Percentiles rank a stretch among this genome's conserved stretches.
Conservation (phyloP, 1,139 yeast species). For the Petasospora rhodanensis region DNA sequence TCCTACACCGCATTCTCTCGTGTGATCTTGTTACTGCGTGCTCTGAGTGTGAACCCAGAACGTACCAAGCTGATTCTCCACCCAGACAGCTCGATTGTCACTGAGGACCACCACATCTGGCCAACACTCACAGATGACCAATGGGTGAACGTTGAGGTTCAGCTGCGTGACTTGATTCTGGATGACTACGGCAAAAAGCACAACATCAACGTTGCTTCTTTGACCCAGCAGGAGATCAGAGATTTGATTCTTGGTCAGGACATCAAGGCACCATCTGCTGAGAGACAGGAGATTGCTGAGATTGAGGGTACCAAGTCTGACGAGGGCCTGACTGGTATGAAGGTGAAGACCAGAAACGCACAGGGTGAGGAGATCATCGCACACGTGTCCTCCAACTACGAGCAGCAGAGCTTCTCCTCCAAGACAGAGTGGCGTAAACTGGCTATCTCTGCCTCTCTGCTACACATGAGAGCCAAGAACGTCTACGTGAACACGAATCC, state of each 20-base stretch:
- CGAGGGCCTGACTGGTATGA: slow-evolving; percentile 55
- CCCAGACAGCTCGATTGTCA: slow-evolving; percentile 66
- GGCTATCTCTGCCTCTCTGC: slow-evolving; percentile 72
- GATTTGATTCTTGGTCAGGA: slow-evolving; percentile 95
- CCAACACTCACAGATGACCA: slow-evolving; percentile 84
- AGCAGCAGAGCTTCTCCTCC: slow-evolving; percentile 77
- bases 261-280: slow-evolving; percentile 81
- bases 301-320: slow-evolving; percentile 58
- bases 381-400: slow-evolving; percentile 87
- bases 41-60: slow-evolving; percentile 73
- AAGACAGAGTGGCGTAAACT: slow-evolving; percentile 89
- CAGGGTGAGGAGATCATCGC: slow-evolving; percentile 96
- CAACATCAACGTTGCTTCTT: slow-evolving; percentile 77
- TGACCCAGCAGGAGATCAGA: slow-evolving; percentile 90
- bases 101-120: slow-evolving; percentile 87
- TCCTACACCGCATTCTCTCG: slow-evolving; percentile 95
- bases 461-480: slow-evolving; percentile 72
- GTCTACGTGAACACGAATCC: slow-evolving; percentile 57
- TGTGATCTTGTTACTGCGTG: slow-evolving; percentile 72
- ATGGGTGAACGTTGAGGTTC: slow-evolving; percentile 88
- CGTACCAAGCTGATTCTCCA: slow-evolving; percentile 70
- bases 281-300: slow-evolving; percentile 76
- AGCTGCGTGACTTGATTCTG: slow-evolving; percentile 81
- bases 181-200: slow-evolving; percentile 82
- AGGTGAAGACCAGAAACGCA: slow-evolving; percentile 80